These are phyloP conservation scores for Debaryomyces tyrocola DNA, from an alignment of 805 yeast species.

Conservation along the genomic window DNA sequence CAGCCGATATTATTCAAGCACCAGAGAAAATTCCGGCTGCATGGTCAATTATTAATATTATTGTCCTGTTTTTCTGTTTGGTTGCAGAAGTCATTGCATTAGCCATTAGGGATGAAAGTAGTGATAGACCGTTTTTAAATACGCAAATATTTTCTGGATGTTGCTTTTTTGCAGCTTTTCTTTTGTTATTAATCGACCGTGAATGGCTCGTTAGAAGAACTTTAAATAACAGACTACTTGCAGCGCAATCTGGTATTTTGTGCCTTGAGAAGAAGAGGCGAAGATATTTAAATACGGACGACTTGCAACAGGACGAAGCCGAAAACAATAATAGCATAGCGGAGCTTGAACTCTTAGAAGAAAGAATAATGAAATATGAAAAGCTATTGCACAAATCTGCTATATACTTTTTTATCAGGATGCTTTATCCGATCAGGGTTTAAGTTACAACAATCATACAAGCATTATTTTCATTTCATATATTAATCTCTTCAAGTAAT, in stretches of 20 bases:
- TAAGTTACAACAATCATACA: slow-evolving; percentile 4
- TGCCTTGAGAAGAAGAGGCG: not conserved
- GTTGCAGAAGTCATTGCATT: slow-evolving; percentile 58
- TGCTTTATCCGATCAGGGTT: slow-evolving; percentile 22
- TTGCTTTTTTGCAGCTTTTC: slow-evolving; percentile 41
- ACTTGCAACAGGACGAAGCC: slow-evolving; percentile 5
- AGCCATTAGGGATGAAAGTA: slow-evolving; percentile 30
- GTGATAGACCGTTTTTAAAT: slow-evolving; percentile 49
- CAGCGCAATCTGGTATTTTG: slow-evolving; percentile 47
- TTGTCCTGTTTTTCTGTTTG: slow-evolving; percentile 32
- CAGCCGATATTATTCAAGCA: slow-evolving; percentile 21
- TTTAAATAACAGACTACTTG: slow-evolving; percentile 6
- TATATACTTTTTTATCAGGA: slow-evolving; percentile 12
- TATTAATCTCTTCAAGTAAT: not conserved
- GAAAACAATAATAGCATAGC: slow-evolving; percentile 7
- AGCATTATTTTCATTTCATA: not conserved
- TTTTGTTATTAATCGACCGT: slow-evolving; percentile 48
- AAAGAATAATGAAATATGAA: slow-evolving; percentile 19
- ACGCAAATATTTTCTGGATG: slow-evolving; percentile 63
- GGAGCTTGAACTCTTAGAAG: slow-evolving; percentile 9
- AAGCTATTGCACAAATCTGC: slow-evolving; percentile 9
- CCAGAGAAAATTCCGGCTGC: slow-evolving; percentile 33
- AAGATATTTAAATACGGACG: not conserved
- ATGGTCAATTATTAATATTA: slow-evolving; percentile 40
- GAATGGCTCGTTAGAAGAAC: slow-evolving; percentile 42